Base-by-base conservation (phyloP, 108 stramenopile genomes). In the Cyclostephanos tholiformis region DNA sequence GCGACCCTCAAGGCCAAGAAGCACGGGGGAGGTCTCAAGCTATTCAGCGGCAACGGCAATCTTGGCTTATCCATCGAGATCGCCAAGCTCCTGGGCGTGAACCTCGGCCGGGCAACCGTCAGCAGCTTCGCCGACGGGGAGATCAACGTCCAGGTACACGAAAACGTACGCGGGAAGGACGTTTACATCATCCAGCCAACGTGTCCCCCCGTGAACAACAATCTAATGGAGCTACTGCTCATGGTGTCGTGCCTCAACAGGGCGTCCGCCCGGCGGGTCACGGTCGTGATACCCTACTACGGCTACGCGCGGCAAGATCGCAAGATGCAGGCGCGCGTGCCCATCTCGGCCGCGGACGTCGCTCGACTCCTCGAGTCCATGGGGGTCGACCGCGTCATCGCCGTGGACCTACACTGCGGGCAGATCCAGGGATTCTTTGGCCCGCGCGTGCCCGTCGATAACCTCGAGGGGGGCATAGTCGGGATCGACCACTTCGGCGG, bases 301-400 rank as follows among this genome's bases (percentile, higher is more conserved):
- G 98, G 99, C 70, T 99, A 99, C 82, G 99, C 99, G 43, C 82
- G 99, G 67, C 99, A 99, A 87, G 99, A 99, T 80, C 91, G 99
- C 38, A 99, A 99, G 85, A 97, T 99, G 97, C 94, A 94, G 78
- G 96, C 97, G 39, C 89, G 99, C 48, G 99, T 99, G 27, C 99
- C 99, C 46, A 99, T 99, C 82, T 97, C 96, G 19, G 99, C 99
- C 30, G 99, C 99, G 0, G 99, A 99, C 75, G 97, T 99, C 43
- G 99, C 99, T 26, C 92, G 98, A 41, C 91, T 99, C 59, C 89
- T 99, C 65, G 99, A 99, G 83, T 93, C 98, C 58, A 99, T 99
- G 97, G 99, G 99, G 25, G 95, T 99, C 23, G 99, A 99, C 80
- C 88, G 99, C 48, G 96, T 99, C 57, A 97, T 99, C 73, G 98